Conservation (phyloP, 805 yeast species). For the Metschnikowia noctiluminum region DNA sequence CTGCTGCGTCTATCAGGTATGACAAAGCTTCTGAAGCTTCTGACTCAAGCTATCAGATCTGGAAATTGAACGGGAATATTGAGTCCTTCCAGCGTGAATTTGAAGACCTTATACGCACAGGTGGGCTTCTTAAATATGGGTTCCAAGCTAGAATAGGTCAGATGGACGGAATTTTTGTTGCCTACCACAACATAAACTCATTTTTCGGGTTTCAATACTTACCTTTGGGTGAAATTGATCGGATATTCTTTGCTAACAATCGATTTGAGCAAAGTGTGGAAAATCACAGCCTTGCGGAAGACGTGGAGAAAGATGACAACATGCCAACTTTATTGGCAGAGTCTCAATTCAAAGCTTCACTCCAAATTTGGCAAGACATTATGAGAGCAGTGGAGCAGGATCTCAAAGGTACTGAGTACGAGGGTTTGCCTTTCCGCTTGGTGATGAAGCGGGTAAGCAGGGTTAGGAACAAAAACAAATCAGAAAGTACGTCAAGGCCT, state of each 20-base stretch:
- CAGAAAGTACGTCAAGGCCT: neutral
- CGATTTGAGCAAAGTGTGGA: constrained; percentile 6
- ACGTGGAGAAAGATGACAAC: constrained; percentile 9
- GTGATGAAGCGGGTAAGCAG: constrained; percentile 19
- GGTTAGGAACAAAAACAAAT: neutral
- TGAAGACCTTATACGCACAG: constrained; percentile 67
- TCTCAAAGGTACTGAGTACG: constrained; percentile 16
- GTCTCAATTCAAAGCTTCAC: constrained; percentile 18
- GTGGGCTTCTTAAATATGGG: constrained; percentile 75
- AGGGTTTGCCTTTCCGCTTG: constrained; percentile 26
- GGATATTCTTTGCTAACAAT: constrained; percentile 25
- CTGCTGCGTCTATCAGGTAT: constrained; percentile 80
- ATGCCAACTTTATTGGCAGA: constrained; percentile 17
- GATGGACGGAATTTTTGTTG: constrained; percentile 95
- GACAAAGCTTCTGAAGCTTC: constrained; percentile 60
- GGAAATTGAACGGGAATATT: constrained; percentile 55
- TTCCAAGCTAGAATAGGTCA: constrained; percentile 92
- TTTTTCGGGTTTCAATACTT: constrained; percentile 90
- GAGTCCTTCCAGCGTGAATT: constrained; percentile 85
- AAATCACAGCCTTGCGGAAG: constrained; percentile 8
- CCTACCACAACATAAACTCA: constrained; percentile 77
- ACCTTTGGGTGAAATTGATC: constrained; percentile 70
- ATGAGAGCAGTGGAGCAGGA: constrained; percentile 28
- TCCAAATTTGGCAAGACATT: constrained; percentile 26
- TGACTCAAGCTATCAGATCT: constrained; percentile 65